These are phyloP conservation scores for Leccinum broughii DNA, from an alignment of 768 basidiomycete genomes.

Conservation along the genomic window DNA sequence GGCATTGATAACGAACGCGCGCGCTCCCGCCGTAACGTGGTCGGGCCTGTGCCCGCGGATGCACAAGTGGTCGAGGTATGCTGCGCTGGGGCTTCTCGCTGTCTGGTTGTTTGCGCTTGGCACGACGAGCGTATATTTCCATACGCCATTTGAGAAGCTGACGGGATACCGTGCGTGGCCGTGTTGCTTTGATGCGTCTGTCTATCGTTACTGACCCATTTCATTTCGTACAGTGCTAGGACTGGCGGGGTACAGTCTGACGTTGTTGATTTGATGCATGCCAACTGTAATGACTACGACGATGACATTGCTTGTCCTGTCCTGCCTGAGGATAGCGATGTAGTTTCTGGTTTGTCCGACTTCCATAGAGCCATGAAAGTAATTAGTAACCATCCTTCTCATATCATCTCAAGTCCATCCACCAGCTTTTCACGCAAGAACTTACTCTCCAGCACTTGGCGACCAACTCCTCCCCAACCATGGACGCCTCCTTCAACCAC, in stretches of 20 bases:
- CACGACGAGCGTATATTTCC: conserved; percentile 90
- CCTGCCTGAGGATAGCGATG: not conserved
- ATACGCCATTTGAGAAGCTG: conserved; percentile 83
- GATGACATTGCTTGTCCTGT: not conserved
- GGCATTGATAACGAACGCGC: conserved; percentile 47
- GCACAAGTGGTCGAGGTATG: conserved; percentile 50
- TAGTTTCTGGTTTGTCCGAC: not conserved
- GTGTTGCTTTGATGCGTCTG: not conserved
- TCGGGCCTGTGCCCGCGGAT: conserved; percentile 38
- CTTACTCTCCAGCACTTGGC: conserved; percentile 39
- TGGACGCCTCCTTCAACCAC: conserved; percentile 9
- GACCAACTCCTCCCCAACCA: conserved; percentile 33
- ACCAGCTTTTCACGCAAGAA: conserved; percentile 27
- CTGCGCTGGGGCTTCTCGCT: conserved; percentile 48
- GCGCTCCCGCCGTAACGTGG: not conserved
- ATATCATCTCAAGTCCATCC: not conserved
- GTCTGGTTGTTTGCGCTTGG: conserved; percentile 74
- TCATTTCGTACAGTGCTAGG: conserved; percentile 37
- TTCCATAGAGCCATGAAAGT: not conserved
- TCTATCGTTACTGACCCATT: conserved; percentile 20
- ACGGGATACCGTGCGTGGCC: conserved; percentile 73
- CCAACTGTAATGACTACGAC: not conserved
- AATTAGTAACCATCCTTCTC: not conserved
- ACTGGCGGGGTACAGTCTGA: conserved; percentile 36
- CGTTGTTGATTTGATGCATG: conserved; percentile 19